Conservation (phyloP, 306 rosid species). For the Leucaena leucocephala region DNA sequence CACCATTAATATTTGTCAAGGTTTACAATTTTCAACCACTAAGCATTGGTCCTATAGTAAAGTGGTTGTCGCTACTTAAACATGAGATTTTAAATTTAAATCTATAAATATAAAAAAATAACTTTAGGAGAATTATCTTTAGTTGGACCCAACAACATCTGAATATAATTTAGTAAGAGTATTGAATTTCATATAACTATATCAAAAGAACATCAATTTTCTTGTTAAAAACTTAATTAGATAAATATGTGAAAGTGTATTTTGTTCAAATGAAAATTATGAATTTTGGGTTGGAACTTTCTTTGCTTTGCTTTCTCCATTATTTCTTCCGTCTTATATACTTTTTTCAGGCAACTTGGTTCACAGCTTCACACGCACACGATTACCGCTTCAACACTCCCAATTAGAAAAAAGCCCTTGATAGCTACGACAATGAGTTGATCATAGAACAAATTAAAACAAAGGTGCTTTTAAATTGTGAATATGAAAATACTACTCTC, state of each 20-base stretch:
- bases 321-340: neutral
- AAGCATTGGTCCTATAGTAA: no score
- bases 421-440: neutral
- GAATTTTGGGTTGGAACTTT: neutral
- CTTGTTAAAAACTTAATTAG: neutral
- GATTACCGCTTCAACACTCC: neutral
- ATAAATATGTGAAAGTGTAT: neutral
- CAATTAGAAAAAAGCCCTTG: neutral
- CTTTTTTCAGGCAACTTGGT: no score
- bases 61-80: no score
- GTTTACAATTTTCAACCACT: no score
- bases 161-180: no score
- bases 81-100: no score
- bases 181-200: neutral
- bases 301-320: neutral
- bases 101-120: no score
- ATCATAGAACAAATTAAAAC: neutral
- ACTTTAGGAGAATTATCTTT: no score
- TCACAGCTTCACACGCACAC: neutral
- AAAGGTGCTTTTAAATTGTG: neutral
- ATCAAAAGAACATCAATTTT: neutral
- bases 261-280: no score
- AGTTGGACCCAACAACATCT: no score
- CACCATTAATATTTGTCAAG: no score
- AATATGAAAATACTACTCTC: no score